Evolutionary conservation across 208 protist species (phyloP).

Genomic region (Acanthamoeba sp.): DNA sequence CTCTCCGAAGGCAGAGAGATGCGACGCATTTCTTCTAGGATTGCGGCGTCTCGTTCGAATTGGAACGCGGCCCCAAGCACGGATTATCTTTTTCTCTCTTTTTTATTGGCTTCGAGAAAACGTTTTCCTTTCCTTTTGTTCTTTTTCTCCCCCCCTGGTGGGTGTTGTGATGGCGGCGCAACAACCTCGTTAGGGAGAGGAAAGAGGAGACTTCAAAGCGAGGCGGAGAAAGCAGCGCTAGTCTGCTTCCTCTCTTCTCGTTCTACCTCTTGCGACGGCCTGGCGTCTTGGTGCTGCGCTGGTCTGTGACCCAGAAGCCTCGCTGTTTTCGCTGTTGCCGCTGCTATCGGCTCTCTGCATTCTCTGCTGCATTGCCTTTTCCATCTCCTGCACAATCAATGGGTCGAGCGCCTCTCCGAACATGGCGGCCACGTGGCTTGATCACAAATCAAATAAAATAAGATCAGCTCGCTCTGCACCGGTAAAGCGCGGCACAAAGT

Average conservation of each 20-base stretch:
- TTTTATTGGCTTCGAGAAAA: not conserved
- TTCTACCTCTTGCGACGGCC: not conserved
- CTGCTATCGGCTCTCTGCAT: not conserved
- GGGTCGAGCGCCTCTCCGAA: slow-evolving; percentile 12
- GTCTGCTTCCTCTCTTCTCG: not conserved
- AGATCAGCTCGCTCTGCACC: no score
- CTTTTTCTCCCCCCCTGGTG: not conserved
- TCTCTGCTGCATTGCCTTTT: slow-evolving; percentile 18
- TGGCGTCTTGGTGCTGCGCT: not conserved
- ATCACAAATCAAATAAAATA: not conserved
- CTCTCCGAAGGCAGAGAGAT: not conserved
- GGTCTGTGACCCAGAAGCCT: not conserved
- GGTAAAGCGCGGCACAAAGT: no score
- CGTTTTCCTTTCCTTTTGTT: not conserved
- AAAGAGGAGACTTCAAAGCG: no score
- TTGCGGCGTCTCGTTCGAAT: not conserved
- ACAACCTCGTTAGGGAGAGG: no score
- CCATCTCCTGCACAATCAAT: slow-evolving; percentile 49
- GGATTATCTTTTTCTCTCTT: not conserved
- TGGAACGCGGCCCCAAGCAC: no score
- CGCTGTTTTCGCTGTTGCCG: not conserved
- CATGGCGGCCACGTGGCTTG: slow-evolving; percentile 20
- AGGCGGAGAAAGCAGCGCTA: no score
- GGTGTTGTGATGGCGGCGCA: no score
- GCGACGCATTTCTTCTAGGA: not conserved